Evolutionary conservation across 345 rosid genomes (phyloP), one percentile per base, ranked within the genome.

Genomic region (Euphorbia tirucalli): DNA sequence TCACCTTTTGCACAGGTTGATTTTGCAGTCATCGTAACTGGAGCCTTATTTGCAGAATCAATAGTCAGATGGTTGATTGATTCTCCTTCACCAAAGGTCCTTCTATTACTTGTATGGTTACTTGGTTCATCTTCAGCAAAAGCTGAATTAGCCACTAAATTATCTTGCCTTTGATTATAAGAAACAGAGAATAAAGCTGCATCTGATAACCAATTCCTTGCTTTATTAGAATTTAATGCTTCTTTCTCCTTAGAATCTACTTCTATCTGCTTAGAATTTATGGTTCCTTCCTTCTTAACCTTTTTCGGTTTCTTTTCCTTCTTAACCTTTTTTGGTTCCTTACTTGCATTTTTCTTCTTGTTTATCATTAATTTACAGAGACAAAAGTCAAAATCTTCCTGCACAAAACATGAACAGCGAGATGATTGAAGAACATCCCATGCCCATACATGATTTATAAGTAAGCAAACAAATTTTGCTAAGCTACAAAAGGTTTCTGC

Each of bases 321-420:
- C n/a, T n/a, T n/a, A n/a, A n/a, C n/a, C n/a, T n/a, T n/a, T n/a
- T n/a, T n/a, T n/a, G n/a, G n/a, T n/a, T n/a, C n/a, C n/a, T 13
- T 71, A 37, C 41, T 43, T 18, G 63, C 25, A 4, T 69, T 76
- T 25, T 32, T 71, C 74, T 35, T 64, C 57, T 9, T 27, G 9
- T 46, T 65, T 44, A 46, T 46, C 56, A 44, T 65, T 11, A 85
- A 39, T 78, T 70, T 83, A 28, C 86, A 85, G 3, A 85, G 18
- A 48, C 71, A 69, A 48, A 67, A 69, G 37, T 72, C 44, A 27
- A 49, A 66, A 43, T 70, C 44, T 22, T 55, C 66, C 78, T 75
- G 61, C 83, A 80, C 35, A 58, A 27, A 15, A 16, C 30, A 63
- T 4, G 37, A 46, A 59, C 24, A 46, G 6, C 9, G 32, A 46